A percentile compares a stretch with the other conserved stretches of the same genome.
Conservation (phyloP, 1,139 yeast species). For the Meyerozyma guilliermondii region DNA sequence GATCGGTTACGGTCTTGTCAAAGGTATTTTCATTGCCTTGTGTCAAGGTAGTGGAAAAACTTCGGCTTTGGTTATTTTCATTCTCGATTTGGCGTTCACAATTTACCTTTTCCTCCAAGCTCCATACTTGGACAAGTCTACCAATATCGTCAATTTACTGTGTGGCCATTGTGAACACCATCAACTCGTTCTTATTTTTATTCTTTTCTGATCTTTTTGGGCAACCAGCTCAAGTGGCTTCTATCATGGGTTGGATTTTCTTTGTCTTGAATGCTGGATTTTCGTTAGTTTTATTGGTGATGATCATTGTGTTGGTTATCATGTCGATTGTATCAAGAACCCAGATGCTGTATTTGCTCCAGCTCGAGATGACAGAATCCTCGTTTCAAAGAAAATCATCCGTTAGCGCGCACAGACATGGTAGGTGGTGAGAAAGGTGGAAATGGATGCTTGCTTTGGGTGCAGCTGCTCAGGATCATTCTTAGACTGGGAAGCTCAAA, state of each 20-base stretch:
- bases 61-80: constrained; percentile 60
- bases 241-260: constrained; percentile 79
- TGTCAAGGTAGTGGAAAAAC: constrained; percentile 69
- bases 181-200: constrained; percentile 68
- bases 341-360: constrained; percentile 83
- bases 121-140: constrained; percentile 70
- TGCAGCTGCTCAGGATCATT: constrained; percentile 67
- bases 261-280: constrained; percentile 76
- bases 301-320: constrained; percentile 54
- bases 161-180: constrained; percentile 57
- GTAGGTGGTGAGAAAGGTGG: constrained; percentile 21
- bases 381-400: constrained; percentile 65
- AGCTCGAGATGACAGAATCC: constrained; percentile 76
- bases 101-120: constrained; percentile 49
- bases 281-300: constrained; percentile 55
- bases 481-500: constrained; percentile 66
- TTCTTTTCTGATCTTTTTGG: constrained; percentile 72
- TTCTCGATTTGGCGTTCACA: constrained; percentile 61
- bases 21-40: constrained; percentile 61
- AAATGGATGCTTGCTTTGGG: constrained; percentile 65
- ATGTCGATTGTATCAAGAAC: constrained; percentile 59
- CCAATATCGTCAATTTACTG: constrained; percentile 62
- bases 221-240: constrained; percentile 60
- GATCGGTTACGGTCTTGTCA: constrained; percentile 49
- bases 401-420: constrained; percentile 16